Base-by-base conservation (phyloP, 768 basidiomycete species). In the Lentinula detonsa region DNA sequence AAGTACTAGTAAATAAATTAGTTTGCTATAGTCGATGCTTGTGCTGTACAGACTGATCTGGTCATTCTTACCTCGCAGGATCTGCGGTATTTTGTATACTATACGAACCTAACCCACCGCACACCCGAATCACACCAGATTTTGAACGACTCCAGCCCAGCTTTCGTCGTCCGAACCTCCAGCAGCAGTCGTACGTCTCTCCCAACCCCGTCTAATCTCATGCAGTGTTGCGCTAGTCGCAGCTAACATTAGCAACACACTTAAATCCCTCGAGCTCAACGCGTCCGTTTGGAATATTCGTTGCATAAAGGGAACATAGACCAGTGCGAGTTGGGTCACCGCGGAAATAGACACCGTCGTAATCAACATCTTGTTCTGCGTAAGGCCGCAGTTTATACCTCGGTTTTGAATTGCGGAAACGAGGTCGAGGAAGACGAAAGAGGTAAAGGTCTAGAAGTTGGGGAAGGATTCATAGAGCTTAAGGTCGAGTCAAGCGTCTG, bases 401-500 rank as follows among this genome's bases (percentile, higher is more conserved):
- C 96, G 91, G 72, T 92, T 96, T 72, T 98, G 95, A 35, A 97
- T 73, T 1, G 96, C 96, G 42, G 95, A 98, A 9, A 94, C 90
- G 48, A 98, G 85, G 73, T 98, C 96, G 63, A 98, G 88, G 79
- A 98, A 92, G 61, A 98, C 96, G 74, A 98, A 98, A 70, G 87
- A 90, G 16, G 95, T 91, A 74, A 98, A 98, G 28, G 96, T 97
- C 96, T 97, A 72, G 18, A 56, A 21, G 31, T 28, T 34, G 46
- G 61, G 59, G 52, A 65, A 58, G 55, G 67, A 48, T 55, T 37
- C 45, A 23, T 49, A 21, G 39, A 43, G 28, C 4, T 8, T 9
- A 4, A 39, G 37, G 37, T 39, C 13, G 37, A n/a, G n/a, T 39
- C 1, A 5, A 28, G 45, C 8, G 50, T 34, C n/a, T 10, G 11